Percentiles rank a stretch among this genome's conserved stretches.
phyloP scores from a whole-genome alignment of 257 asterid species.

The Vinca minor region DNA sequence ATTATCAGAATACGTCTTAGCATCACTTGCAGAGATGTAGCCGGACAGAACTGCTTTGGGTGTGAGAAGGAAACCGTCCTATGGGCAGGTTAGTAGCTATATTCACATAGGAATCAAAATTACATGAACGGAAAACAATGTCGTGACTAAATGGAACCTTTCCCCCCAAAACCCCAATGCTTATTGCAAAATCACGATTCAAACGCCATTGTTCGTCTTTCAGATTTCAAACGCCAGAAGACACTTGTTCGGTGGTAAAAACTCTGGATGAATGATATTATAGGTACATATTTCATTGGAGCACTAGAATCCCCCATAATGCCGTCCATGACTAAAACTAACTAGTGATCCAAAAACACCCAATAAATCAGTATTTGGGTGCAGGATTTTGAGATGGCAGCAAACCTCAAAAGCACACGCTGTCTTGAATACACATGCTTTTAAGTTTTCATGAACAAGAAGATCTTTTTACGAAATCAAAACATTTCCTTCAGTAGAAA shows the following conservation, averaged over 20 bases:
- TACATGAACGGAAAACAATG: no score
- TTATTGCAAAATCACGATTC: constrained; percentile 1
- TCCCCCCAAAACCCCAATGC: constrained; percentile 5
- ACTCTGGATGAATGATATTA: neutral
- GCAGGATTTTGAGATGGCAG: constrained; percentile 72
- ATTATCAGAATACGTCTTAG: constrained; percentile 54
- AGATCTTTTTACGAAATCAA: no score
- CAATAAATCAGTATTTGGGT: constrained; percentile 44
- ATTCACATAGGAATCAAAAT: no score
- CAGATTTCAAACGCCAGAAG: neutral
- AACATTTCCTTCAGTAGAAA: neutral
- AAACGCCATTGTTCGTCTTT: neutral
- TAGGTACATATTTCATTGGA: neutral
- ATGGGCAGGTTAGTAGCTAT: constrained; percentile 99
- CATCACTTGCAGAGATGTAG: constrained; percentile 89
- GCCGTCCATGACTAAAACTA: neutral
- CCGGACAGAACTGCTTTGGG: constrained; percentile 89
- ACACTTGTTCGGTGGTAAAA: no score
- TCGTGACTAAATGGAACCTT: no score
- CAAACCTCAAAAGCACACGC: constrained; percentile 73
- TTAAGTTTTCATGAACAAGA: no score
- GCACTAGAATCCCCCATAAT: no score
- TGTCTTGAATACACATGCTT: constrained; percentile 43
- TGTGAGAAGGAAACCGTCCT: constrained; percentile 83
- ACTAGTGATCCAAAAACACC: neutral